Base-by-base conservation (phyloP, 164 flowering plant genomes). In the Vitis cinerea region DNA sequence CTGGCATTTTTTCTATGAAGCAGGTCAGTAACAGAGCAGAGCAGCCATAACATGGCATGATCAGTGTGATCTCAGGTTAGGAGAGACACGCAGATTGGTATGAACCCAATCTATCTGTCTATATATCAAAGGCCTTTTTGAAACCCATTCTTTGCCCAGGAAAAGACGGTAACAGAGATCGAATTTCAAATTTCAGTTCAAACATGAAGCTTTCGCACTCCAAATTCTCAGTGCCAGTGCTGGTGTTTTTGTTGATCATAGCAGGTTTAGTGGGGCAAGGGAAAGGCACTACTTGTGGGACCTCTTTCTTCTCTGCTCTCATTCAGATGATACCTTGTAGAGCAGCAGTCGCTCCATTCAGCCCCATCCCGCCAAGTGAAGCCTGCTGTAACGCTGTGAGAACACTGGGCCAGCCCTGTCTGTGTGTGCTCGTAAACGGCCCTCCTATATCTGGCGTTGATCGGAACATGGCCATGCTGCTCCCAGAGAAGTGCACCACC, bases 391-490 rank as follows among this genome's bases (percentile, higher is more conserved):
- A 59, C 59, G 88, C 97, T 10, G 72, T 94, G 67, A 82, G 71
- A 59, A 52, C 79, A 59, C 83, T 94, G 0, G 97, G 95, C 30
- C 98, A 87, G 75, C 87, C 97, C 52, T 92, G 99, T 70, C 71
- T 92, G 50, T 94, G 99, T 61, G 79, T 80, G 55, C 86, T 92
- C 4, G 78, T 88, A 9, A 92, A 87, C 59, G 99, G 98, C 63
- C 99, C 97, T 23, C 91, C 96, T 0, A 85, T 92, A 7, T 71
- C 97, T 8, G 98, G 97, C 3, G 88, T 92, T 12, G 96, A 94
- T 69, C 85, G 94, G 17, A 83, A 65, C 75, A 83, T 90, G 91
- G 95, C 96, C 65, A 49, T 85, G 80, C 86, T 80, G 77, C 92
- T 94, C 29, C 95, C 97, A 0, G 85, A 77, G 6, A 90, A 89